A percentile compares a stretch with the other conserved stretches of the same genome.
These are phyloP conservation scores for Cucumis melo DNA, from an alignment of 306 rosid species.

Conservation along the genomic window DNA sequence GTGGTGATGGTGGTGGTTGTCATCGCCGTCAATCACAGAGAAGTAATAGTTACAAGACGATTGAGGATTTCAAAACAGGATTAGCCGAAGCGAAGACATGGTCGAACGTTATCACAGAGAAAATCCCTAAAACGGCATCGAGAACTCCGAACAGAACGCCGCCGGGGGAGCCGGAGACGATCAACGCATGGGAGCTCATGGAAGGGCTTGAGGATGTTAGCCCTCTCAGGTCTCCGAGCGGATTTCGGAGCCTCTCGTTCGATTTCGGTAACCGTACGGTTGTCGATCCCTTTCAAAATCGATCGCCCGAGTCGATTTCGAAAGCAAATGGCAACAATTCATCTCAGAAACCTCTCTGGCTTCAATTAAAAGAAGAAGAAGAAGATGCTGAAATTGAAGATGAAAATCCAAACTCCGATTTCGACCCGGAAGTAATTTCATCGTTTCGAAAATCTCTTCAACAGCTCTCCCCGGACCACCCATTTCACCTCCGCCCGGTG, in stretches of 20 bases:
- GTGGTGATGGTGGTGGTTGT: not conserved
- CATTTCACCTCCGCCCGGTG: slow-evolving; percentile 5
- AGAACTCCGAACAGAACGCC: slow-evolving; percentile 54
- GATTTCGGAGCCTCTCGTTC: slow-evolving; percentile 52
- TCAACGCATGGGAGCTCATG: slow-evolving; percentile 85
- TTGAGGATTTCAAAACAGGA: slow-evolving; percentile 33
- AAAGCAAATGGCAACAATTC: slow-evolving; percentile 7
- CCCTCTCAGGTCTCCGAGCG: slow-evolving; percentile 53
- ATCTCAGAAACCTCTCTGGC: slow-evolving; percentile 44
- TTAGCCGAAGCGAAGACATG: slow-evolving; percentile 60
- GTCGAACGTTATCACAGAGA: slow-evolving; percentile 58
- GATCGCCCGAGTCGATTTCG: slow-evolving; percentile 12
- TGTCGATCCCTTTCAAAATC: slow-evolving; percentile 17
- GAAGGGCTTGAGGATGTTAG: slow-evolving; percentile 82
- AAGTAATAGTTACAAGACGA: not conserved
- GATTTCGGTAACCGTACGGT: slow-evolving; percentile 19
- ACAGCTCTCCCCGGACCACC: slow-evolving; percentile 17
- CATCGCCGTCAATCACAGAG: not conserved
- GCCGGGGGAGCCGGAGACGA: slow-evolving; percentile 77
- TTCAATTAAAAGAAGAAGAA: slow-evolving; percentile 12
- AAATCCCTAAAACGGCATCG: slow-evolving; percentile 35
- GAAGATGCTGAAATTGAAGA: not conserved
- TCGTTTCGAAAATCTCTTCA: slow-evolving; percentile 40
- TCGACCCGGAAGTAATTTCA: slow-evolving; percentile 36
- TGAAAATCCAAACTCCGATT: slow-evolving; percentile 20